These are phyloP conservation scores for Gentiana macrophylla DNA, from an alignment of 257 asterid genomes.

Conservation along the genomic window DNA sequence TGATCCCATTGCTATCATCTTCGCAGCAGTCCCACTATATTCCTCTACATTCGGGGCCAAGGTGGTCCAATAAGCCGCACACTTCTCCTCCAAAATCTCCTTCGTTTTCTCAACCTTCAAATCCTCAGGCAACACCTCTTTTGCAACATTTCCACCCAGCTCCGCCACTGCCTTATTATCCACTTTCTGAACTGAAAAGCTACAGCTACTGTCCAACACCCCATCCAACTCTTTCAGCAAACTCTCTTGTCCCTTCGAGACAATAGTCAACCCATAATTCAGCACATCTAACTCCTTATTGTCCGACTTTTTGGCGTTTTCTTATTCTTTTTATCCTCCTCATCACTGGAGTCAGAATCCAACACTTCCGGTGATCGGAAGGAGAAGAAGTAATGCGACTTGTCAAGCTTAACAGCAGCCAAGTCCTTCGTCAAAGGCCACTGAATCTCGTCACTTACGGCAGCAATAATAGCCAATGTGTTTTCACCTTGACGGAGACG, in stretches of 20 bases:
- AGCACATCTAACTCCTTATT: constrained; percentile 22
- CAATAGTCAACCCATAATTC: constrained; percentile 75
- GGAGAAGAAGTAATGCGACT: constrained; percentile 80
- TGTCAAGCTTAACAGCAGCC: constrained; percentile 75
- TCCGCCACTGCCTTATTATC: constrained; percentile 37
- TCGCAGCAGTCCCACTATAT: constrained; percentile 81
- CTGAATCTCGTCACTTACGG: constrained; percentile 57
- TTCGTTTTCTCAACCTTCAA: constrained; percentile 52
- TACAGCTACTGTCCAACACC: constrained; percentile 44
- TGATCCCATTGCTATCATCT: constrained; percentile 77
- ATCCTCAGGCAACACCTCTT: constrained; percentile 44
- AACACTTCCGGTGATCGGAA: constrained; percentile 31
- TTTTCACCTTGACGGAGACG: constrained; percentile 47
- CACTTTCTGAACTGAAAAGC: constrained; percentile 59
- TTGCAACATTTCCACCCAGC: constrained; percentile 38
- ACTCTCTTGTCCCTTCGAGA: constrained; percentile 55
- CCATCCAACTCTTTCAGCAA: constrained; percentile 49
- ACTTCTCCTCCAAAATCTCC: constrained; percentile 65
- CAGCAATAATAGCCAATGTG: constrained; percentile 56
- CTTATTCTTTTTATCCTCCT: constrained; percentile 22
- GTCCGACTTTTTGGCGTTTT: constrained; percentile 13
- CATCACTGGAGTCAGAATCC: constrained; percentile 38
- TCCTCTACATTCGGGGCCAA: constrained; percentile 98
- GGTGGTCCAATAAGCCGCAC: constrained; percentile 93
- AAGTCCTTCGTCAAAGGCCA: constrained; percentile 84